These are phyloP conservation scores for Cylindrodendrum hubeiense DNA, from an alignment of 2,329 filamentous ascomycete genomes.

Conservation along the genomic window DNA sequence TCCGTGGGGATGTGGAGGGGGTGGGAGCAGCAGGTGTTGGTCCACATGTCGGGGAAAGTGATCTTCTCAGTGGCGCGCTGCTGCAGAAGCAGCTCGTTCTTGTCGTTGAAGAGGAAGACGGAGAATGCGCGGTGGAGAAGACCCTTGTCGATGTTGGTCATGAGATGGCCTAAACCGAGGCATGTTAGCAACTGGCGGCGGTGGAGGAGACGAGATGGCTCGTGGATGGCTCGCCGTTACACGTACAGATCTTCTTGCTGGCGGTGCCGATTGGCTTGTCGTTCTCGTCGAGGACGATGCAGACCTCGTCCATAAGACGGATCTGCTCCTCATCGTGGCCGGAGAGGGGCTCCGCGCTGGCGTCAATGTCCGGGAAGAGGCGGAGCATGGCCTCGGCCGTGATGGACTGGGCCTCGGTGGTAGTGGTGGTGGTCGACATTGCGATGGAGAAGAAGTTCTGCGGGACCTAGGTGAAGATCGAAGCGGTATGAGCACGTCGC, in stretches of 20 bases:
- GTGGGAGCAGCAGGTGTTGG: slow-evolving; percentile 99
- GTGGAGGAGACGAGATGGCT: background rate
- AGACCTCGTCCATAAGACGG: slow-evolving; percentile 97
- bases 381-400: slow-evolving; percentile 88
- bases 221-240: background rate
- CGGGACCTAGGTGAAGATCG: background rate
- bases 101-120: slow-evolving; percentile 95
- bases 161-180: slow-evolving; percentile 81
- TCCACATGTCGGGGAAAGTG: slow-evolving; percentile 99
- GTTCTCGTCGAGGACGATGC: slow-evolving; percentile 94
- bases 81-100: slow-evolving; percentile 93
- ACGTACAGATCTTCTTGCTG: slow-evolving; percentile 96
- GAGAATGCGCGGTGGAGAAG: slow-evolving; percentile 98
- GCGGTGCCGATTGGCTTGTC: slow-evolving; percentile 94
- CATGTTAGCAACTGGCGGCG: slow-evolving; percentile 28
- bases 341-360: slow-evolving; percentile 79
- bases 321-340: slow-evolving; percentile 99
- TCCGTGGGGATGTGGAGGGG: slow-evolving; percentile 92
- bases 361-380: slow-evolving; percentile 87
- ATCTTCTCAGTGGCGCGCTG: slow-evolving; percentile 98
- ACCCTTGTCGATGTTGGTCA: slow-evolving; percentile 98
- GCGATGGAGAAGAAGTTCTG: slow-evolving; percentile 14
- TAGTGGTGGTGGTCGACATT: slow-evolving; percentile 53
- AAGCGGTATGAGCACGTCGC: background rate
- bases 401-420: slow-evolving; percentile 70